A percentile compares a stretch with the other conserved stretches of the same genome.
Evolutionary conservation across 306 rosid species (phyloP).

Genomic region (Pyrus bretschneideri): DNA sequence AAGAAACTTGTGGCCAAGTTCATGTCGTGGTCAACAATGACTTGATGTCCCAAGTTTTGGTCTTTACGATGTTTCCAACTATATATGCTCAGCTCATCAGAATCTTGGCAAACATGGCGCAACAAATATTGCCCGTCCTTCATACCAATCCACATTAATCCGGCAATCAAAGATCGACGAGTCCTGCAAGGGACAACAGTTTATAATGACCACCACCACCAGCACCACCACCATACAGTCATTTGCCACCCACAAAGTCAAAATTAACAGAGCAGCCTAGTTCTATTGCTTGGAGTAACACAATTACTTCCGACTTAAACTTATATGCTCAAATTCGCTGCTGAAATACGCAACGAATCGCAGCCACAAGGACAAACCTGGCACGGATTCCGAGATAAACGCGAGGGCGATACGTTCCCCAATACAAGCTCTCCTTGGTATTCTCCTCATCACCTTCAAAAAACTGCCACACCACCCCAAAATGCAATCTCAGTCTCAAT

Average conservation of each 20-base stretch:
- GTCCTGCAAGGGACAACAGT: conserved; percentile 44
- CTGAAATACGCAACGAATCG: not conserved
- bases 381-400: conserved; percentile 86
- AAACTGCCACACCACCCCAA: conserved; percentile 41
- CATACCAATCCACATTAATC: conserved; percentile 90
- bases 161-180: conserved; percentile 79
- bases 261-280: no score
- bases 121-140: conserved; percentile 52
- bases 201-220: not conserved
- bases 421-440: conserved; percentile 73
- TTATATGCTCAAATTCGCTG: not conserved
- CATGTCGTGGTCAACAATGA: conserved; percentile 66
- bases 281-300: not conserved
- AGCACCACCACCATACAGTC: not conserved
- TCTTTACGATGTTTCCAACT: conserved; percentile 84
- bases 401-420: conserved; percentile 97
- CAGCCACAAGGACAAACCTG: conserved; percentile 39
- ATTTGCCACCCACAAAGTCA: not conserved
- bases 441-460: conserved; percentile 56
- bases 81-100: conserved; percentile 68
- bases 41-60: conserved; percentile 76
- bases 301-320: not conserved
- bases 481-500: not conserved
- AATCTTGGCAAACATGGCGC: conserved; percentile 58
- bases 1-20: conserved; percentile 66